Percentiles rank a stretch among this genome's conserved stretches.
Conservation (phyloP, 2,329 filamentous ascomycete genomes). For the Colletotrichum higginsianum region DNA sequence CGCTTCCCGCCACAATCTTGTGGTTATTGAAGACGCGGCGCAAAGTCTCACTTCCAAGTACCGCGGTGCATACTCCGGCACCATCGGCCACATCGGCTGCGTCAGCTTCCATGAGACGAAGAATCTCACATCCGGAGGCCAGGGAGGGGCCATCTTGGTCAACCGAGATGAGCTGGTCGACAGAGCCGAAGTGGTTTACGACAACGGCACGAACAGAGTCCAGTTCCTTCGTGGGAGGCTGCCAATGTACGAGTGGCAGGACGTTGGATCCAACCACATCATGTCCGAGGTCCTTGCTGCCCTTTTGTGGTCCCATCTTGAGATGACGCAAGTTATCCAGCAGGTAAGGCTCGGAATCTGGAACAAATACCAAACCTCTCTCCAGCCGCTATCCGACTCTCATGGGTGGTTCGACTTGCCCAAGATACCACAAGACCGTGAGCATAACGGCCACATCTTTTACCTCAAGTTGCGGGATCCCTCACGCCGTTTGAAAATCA, state of each 20-base stretch:
- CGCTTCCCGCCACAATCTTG: neutral
- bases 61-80: neutral
- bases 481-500: neutral
- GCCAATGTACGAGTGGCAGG: constrained; percentile 3
- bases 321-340: constrained; percentile 13
- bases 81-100: neutral
- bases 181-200: neutral
- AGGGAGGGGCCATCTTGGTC: constrained; percentile 3
- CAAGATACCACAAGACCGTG: neutral
- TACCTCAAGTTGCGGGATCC: neutral
- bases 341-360: constrained; percentile 1
- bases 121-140: constrained; percentile 4
- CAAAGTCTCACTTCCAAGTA: constrained; percentile 1
- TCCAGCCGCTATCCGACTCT: constrained; percentile 1
- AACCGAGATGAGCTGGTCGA: constrained; percentile 3
- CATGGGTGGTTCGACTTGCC: neutral
- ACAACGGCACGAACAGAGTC: constrained; percentile 3
- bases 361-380: constrained; percentile 1
- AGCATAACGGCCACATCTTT: neutral
- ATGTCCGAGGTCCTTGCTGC: constrained; percentile 1
- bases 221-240: neutral
- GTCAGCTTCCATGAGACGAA: constrained; percentile 13
- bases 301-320: constrained; percentile 12
- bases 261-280: neutral
- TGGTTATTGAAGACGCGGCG: constrained; percentile 5